Percentiles rank a stretch among this genome's conserved stretches.
phyloP scores from a whole-genome alignment of 805 yeast species.

The Jamesozyma piceae region DNA sequence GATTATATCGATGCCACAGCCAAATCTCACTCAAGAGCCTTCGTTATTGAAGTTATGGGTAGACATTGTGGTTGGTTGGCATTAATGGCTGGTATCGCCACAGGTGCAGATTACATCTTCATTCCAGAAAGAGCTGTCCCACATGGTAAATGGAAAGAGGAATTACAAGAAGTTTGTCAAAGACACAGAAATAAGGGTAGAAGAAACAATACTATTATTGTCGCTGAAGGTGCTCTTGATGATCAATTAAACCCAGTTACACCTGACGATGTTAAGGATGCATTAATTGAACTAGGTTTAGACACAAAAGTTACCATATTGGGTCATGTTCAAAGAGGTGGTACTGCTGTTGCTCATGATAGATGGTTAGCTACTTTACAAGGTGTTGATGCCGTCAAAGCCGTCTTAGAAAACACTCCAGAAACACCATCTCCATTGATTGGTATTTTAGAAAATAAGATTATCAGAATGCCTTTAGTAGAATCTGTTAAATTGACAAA shows the following conservation, averaged over 20 bases:
- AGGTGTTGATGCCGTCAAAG: slow-evolving; percentile 95
- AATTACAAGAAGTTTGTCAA: slow-evolving; percentile 62
- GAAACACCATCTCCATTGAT: slow-evolving; percentile 92
- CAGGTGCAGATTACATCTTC: slow-evolving; percentile 89
- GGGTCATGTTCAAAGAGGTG: slow-evolving; percentile 98
- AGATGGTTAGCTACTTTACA: slow-evolving; percentile 86
- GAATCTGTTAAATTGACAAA: slow-evolving; percentile 85
- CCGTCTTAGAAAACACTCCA: slow-evolving; percentile 81
- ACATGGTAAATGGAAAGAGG: slow-evolving; percentile 66
- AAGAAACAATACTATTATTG: slow-evolving; percentile 91
- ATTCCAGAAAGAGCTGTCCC: slow-evolving; percentile 90
- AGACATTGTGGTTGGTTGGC: slow-evolving; percentile 99
- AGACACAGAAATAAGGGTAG: slow-evolving; percentile 82
- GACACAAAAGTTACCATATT: slow-evolving; percentile 92
- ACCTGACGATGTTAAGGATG: slow-evolving; percentile 71
- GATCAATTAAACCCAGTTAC: slow-evolving; percentile 71
- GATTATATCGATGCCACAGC: slow-evolving; percentile 98
- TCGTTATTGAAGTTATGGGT: slow-evolving; percentile 98
- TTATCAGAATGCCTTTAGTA: slow-evolving; percentile 73
- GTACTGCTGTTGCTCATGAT: slow-evolving; percentile 93
- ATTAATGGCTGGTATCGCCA: slow-evolving; percentile 92
- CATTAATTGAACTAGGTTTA: slow-evolving; percentile 71
- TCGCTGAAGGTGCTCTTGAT: slow-evolving; percentile 96
- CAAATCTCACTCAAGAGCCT: slow-evolving; percentile 91
- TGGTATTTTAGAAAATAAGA: slow-evolving; percentile 78